Conservation (phyloP, 306 rosid species). For the Cucurbita moschata region DNA sequence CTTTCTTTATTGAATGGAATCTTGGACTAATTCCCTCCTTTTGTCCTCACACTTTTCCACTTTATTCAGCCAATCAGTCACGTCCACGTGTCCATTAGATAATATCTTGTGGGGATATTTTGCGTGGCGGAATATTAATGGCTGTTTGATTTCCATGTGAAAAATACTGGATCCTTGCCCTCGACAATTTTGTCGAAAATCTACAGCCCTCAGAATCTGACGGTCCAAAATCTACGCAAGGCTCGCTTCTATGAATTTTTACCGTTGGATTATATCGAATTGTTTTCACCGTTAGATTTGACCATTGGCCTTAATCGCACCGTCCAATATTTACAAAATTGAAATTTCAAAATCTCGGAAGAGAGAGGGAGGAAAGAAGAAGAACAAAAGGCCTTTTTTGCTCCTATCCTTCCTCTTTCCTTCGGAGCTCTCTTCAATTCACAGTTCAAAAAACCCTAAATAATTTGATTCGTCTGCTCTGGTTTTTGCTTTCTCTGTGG, state of each 20-base stretch:
- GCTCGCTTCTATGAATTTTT: slow-evolving; percentile 29
- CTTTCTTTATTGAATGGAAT: slow-evolving; percentile 1
- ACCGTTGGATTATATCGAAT: slow-evolving; percentile 20
- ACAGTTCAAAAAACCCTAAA: slow-evolving; percentile 13
- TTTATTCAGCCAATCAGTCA: not conserved
- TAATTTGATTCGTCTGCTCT: slow-evolving; percentile 7
- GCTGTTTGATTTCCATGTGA: not conserved
- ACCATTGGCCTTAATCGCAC: slow-evolving; percentile 17
- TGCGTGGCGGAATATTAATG: not conserved
- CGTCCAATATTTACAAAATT: slow-evolving; percentile 59
- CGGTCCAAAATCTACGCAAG: slow-evolving; percentile 17
- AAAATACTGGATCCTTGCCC: not conserved
- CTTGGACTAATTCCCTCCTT: slow-evolving; percentile 6
- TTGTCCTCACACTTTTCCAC: not conserved
- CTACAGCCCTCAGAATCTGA: slow-evolving; percentile 18
- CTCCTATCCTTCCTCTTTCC: slow-evolving; percentile 14
- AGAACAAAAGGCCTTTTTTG: slow-evolving; percentile 27
- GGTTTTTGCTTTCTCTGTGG: not conserved
- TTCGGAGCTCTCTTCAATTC: slow-evolving; percentile 10
- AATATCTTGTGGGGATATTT: not conserved
- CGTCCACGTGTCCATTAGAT: not conserved
- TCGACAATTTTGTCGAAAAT: slow-evolving; percentile 14
- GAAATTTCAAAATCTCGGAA: slow-evolving; percentile 86
- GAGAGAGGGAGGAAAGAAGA: slow-evolving; percentile 86
- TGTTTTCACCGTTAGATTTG: slow-evolving; percentile 27